phyloP scores from a whole-genome alignment of 139 green algal genomes.

The Medakamo hakoo region DNA sequence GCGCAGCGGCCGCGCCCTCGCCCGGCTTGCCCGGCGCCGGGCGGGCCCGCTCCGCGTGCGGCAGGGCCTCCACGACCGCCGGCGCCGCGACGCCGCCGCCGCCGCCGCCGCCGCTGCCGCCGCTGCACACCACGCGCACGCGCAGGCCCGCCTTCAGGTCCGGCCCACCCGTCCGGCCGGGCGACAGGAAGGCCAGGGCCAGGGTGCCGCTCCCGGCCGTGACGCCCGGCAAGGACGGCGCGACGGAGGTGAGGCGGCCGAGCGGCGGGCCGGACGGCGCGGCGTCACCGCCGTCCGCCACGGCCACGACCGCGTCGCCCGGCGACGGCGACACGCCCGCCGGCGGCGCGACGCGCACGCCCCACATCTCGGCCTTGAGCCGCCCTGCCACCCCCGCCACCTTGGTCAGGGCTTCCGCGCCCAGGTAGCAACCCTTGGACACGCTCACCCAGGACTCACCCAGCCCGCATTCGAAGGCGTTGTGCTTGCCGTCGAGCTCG shows the following conservation, averaged over 20 bases:
- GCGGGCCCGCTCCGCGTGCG: too few relatives aligned
- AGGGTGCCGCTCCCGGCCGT: not conserved
- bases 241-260: not conserved
- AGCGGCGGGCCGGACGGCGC: not conserved
- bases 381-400: not conserved
- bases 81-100: not conserved
- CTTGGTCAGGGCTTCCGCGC: not conserved
- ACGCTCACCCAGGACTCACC: too few relatives aligned
- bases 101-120: too few relatives aligned
- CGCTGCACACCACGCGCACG: not conserved
- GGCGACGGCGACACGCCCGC: not conserved
- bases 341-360: not conserved
- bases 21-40: not conserved
- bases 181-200: not conserved
- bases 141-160: not conserved
- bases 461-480: not conserved
- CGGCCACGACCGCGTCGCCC: not conserved
- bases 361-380: not conserved
- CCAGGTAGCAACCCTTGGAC: not conserved
- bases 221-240: too few relatives aligned
- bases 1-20: not conserved
- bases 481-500: not conserved
- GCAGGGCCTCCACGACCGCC: not conserved
- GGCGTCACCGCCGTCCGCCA: not conserved
- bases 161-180: too few relatives aligned